Evolutionary conservation across 441 rosid species (phyloP).

Genomic region (Lepidium campestre): DNA sequence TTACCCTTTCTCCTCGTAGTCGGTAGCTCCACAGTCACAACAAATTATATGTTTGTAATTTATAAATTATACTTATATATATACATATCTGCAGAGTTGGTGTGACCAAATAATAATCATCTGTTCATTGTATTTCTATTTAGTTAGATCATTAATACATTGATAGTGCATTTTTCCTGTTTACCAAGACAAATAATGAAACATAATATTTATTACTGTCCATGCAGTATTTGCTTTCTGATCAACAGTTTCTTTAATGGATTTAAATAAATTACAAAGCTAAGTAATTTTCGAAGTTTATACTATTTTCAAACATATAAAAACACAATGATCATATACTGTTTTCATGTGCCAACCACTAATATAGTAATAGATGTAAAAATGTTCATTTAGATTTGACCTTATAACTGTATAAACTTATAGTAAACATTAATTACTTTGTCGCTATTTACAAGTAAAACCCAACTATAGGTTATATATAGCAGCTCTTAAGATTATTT

Average conservation of each 20-base stretch:
- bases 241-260: background rate
- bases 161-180: slow-evolving; percentile 20
- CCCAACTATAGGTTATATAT: background rate
- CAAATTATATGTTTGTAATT: background rate
- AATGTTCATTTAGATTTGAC: background rate
- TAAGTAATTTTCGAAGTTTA: background rate
- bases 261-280: background rate
- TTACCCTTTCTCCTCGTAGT: slow-evolving; percentile 19
- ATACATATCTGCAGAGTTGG: background rate
- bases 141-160: slow-evolving; percentile 11
- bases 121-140: slow-evolving; percentile 17
- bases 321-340: background rate
- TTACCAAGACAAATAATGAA: background rate
- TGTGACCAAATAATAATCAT: slow-evolving; percentile 7
- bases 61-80: background rate
- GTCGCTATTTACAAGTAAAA: slow-evolving; percentile 4
- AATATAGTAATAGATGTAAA: background rate
- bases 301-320: slow-evolving; percentile 10
- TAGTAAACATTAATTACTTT: background rate
- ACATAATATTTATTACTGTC: background rate
- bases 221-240: background rate
- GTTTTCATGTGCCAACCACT: slow-evolving; percentile 11
- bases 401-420: background rate
- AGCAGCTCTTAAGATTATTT: background rate
- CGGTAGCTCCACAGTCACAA: background rate